Base-by-base conservation (phyloP, 2,329 filamentous ascomycete genomes). In the Aspergillus hortae region DNA sequence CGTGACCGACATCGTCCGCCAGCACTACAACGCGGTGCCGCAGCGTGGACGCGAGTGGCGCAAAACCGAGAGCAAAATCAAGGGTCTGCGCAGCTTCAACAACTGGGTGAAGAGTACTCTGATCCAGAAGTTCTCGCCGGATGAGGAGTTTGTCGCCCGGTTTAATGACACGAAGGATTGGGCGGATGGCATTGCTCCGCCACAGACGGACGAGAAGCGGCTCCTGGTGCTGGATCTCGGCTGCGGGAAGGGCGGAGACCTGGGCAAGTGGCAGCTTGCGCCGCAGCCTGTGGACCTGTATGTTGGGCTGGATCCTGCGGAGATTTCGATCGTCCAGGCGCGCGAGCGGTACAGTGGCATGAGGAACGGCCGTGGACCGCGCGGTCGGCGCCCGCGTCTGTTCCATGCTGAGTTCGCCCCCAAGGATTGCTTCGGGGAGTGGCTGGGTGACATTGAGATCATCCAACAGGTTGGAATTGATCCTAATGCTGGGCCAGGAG, bases 21-120 rank as follows among this genome's bases (percentile, higher is more conserved):
- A 95, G 59, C 92, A 96, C 72, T 99, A 99, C 80, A 99, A 99
- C 72, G 87, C 89, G 35, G 92, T 97, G 0, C 92, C 92, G 0
- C 89, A 99, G 75, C 84, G 92, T 27, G 94, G 94, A 11, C 85
- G 92, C 49, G 91, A 96, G 65, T 99, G 94, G 92, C 85, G 94
- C 46, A 90, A 88, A 68, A 95, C 90, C 6, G 91, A 95, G 65
- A 95, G 89, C 71, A 88, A 89, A 64, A 99, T 99, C 77, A 96
- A 95, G 74, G 94, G 94, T 0, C 77, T 99, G 48, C 85, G 94
- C 48, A 90, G 88, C 60, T 94, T 96, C 78, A 99, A 99, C 76
- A 99, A 99, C 72, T 99, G 94, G 94, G 83, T 99, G 74, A 99
- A 99, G 79, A 96, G 90, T 67, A 92, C 89, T 46, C 84, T 97